phyloP scores from a whole-genome alignment of 345 rosid genomes.

The Microcos paniculata region DNA sequence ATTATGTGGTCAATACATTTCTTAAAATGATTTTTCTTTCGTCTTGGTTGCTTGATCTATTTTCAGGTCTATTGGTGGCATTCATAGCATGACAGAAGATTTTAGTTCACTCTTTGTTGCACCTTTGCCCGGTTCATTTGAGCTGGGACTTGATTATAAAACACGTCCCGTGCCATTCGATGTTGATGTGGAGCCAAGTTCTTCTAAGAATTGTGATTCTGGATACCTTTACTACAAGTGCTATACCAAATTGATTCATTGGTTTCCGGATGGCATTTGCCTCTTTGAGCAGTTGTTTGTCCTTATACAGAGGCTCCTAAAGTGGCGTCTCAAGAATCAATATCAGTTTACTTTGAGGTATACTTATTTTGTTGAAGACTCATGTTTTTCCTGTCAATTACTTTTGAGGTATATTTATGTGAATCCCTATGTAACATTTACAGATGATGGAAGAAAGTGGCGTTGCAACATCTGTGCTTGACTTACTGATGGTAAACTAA shows the following conservation, averaged over 20 bases:
- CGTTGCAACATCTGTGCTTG: conserved; percentile 93
- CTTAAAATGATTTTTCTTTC: no score
- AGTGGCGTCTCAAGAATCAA: conserved; percentile 50
- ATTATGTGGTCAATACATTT: no score
- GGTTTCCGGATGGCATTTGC: conserved; percentile 96
- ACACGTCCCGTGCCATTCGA: conserved; percentile 93
- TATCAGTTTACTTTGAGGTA: conserved; percentile 12
- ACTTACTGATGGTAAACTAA: conserved; percentile 84
- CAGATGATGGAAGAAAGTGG: conserved; percentile 99
- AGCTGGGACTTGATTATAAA: conserved; percentile 73
- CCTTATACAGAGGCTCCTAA: conserved; percentile 96
- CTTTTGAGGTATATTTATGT: conserved; percentile 82
- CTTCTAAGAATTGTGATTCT: conserved; percentile 77
- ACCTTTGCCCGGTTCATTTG: conserved; percentile 76
- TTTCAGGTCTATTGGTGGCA: conserved; percentile 59
- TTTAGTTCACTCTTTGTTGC: conserved; percentile 76
- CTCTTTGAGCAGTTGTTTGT: conserved; percentile 97
- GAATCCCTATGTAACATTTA: conserved; percentile 86
- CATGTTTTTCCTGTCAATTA: conserved; percentile 20
- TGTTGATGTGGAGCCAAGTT: conserved; percentile 81
- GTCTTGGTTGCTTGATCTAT: no score
- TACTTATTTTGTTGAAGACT: conserved; percentile 6
- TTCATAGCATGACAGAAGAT: conserved; percentile 81
- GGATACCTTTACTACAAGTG: conserved; percentile 86
- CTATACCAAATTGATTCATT: conserved; percentile 92